Base-by-base conservation (phyloP, 352 stramenopile genomes). In the Globisporangium rhizosaccharum region DNA sequence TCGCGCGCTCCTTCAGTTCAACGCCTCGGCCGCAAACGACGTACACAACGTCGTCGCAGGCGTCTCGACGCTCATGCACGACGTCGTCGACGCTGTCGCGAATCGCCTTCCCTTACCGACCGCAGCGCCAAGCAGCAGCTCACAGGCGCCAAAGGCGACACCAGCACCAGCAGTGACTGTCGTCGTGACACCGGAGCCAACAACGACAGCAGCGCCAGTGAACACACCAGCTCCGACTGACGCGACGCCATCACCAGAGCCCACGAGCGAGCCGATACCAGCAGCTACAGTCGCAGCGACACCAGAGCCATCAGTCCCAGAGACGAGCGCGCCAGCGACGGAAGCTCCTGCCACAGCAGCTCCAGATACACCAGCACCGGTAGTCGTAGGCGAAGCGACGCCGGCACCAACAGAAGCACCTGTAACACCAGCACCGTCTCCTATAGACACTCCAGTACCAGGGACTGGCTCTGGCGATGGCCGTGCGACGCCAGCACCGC, bases 1-100 rank as follows among this genome's bases (percentile, higher is more conserved):
- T 17, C 51, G 58, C 2, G 33, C 46, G 20, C 51, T 63, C 11
- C 37, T 63, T 10, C 26, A 59, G 17, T 63, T 63, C 36, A 25
- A 37, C 15, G 33, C 28, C 10, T 36, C 51, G 6, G 37, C 15
- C 7, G 23, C 20, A 5, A 39, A 18, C 18, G 56, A 61, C 51
- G 36, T 37, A 14, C n/a, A 46, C 18, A 30, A 23, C n/a, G 56
- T 61, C 20, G 56, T 61, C 47, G 50, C 56, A 3, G 56, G 56
- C 18, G 41, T 58, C 48, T 9, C 47, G 20, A 23, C 36, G 5
- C 42, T 53, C 33, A 44, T 41, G 42, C 20, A 33, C 42, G 41
- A 50, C 30, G 51, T 53, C 9, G 42, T 44, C 9, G 51, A 59
- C 1, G 20, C 33, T 5, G 30, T 59, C 18, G 53, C 47, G 30